These are phyloP conservation scores for Excoecaria cochinchinensis DNA, from an alignment of 345 rosid genomes.

Conservation along the genomic window DNA sequence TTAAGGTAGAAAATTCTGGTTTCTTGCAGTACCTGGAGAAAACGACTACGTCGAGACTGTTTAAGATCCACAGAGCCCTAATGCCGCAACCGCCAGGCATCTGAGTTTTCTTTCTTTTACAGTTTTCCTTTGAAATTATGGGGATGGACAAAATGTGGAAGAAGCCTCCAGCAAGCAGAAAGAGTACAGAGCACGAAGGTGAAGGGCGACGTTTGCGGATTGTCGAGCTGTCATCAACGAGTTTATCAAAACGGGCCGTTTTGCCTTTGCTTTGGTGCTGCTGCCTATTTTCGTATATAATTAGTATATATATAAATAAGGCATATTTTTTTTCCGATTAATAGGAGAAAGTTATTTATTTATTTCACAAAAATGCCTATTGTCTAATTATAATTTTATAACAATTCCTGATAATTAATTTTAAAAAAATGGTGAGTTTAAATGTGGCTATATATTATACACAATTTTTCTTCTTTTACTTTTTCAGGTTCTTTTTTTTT, in stretches of 20 bases:
- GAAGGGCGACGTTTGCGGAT: neutral
- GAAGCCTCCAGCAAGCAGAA: neutral
- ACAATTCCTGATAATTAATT: too few relatives aligned
- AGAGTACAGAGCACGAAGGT: neutral
- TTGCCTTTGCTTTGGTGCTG: neutral
- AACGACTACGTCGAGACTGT: constrained; percentile 65
- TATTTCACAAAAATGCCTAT: too few relatives aligned
- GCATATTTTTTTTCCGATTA: too few relatives aligned
- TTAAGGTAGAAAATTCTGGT: neutral
- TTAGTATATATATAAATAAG: too few relatives aligned
- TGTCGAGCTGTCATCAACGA: neutral
- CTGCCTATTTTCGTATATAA: neutral
- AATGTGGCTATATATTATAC: too few relatives aligned
- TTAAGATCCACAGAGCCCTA: constrained; percentile 88
- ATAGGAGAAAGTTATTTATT: too few relatives aligned
- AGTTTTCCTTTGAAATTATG: neutral
- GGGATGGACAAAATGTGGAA: neutral
- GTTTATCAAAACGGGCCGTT: neutral
- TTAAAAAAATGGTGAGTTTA: too few relatives aligned
- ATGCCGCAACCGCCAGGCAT: constrained; percentile 75
- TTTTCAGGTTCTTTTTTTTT: too few relatives aligned
- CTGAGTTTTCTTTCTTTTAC: neutral
- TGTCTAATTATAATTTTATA: too few relatives aligned
- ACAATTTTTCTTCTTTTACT: too few relatives aligned
- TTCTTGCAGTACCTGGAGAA: constrained; percentile 62